phyloP scores from a whole-genome alignment of 257 asterid genomes.

The Nicotiana sylvestris region DNA sequence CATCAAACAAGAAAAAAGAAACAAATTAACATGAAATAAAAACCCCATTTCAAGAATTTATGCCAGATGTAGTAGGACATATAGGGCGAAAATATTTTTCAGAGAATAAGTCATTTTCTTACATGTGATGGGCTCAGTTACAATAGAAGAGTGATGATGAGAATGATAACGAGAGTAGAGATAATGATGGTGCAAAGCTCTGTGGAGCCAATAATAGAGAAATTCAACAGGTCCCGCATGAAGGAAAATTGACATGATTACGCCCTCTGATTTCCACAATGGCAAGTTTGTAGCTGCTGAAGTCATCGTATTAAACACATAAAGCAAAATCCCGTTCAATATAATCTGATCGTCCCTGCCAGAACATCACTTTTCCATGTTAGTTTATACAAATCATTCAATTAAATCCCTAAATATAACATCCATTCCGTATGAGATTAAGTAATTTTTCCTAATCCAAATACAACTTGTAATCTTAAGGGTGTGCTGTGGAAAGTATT shows the following conservation, averaged over 20 bases:
- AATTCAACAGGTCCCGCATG: conserved; percentile 11
- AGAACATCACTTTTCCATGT: not conserved
- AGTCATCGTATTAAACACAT: not conserved
- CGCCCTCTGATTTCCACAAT: conserved; percentile 5
- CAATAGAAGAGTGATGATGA: conserved; percentile 13
- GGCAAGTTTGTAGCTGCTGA: not conserved
- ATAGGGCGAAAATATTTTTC: no score
- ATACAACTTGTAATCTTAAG: no score
- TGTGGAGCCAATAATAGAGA: conserved; percentile 6
- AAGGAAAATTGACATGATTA: not conserved
- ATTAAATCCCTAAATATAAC: no score
- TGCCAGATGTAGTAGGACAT: no score
- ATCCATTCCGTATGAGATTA: no score
- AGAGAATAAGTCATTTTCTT: not conserved
- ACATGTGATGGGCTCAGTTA: conserved; percentile 11
- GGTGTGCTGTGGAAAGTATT: no score
- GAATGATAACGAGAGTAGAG: conserved; percentile 12
- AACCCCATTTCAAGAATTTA: not conserved
- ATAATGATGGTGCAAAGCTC: conserved; percentile 9
- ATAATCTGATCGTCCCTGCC: conserved; percentile 9
- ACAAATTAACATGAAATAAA: no score
- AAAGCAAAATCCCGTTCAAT: not conserved
- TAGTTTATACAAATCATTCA: not conserved
- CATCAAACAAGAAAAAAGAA: not conserved
- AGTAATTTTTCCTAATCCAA: no score